Evolutionary conservation across 805 yeast genomes (phyloP).

Genomic region (Metschnikowia kofuensis): DNA sequence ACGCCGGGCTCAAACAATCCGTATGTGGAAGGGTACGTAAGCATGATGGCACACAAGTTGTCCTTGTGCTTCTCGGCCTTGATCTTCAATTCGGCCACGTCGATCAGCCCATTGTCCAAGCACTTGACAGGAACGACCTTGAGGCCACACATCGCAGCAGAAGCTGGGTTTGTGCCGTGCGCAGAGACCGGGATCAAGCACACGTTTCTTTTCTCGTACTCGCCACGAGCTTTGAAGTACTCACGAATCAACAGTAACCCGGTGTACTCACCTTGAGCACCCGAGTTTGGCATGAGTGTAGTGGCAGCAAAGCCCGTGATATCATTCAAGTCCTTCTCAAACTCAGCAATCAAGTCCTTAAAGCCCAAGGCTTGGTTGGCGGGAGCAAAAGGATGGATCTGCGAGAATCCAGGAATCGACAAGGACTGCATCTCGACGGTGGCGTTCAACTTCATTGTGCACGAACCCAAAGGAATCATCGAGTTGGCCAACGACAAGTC

Average conservation of each 20-base stretch:
- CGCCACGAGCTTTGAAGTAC: slow-evolving; percentile 69
- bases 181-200: slow-evolving; percentile 97
- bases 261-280: slow-evolving; percentile 98
- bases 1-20: slow-evolving; percentile 95
- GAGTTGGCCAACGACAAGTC: slow-evolving; percentile 93
- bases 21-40: slow-evolving; percentile 96
- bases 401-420: slow-evolving; percentile 89
- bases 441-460: slow-evolving; percentile 96
- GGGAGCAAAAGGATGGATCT: slow-evolving; percentile 93
- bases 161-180: slow-evolving; percentile 98
- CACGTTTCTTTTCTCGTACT: slow-evolving; percentile 65
- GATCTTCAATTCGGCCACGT: slow-evolving; percentile 65
- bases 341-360: slow-evolving; percentile 65
- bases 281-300: slow-evolving; percentile 94
- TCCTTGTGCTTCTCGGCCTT: slow-evolving; percentile 71
- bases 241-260: slow-evolving; percentile 84
- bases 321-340: slow-evolving; percentile 81
- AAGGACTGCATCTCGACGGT: slow-evolving; percentile 94
- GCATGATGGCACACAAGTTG: slow-evolving; percentile 86
- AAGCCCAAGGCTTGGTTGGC: slow-evolving; percentile 86
- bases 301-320: slow-evolving; percentile 93
- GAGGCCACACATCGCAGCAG: slow-evolving; percentile 96
- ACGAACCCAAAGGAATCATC: slow-evolving; percentile 96
- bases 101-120: slow-evolving; percentile 79
- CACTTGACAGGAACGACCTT: slow-evolving; percentile 93